Evolutionary conservation across 1,139 yeast genomes (phyloP).

Genomic region (Blastobotrys illinoisensis): DNA sequence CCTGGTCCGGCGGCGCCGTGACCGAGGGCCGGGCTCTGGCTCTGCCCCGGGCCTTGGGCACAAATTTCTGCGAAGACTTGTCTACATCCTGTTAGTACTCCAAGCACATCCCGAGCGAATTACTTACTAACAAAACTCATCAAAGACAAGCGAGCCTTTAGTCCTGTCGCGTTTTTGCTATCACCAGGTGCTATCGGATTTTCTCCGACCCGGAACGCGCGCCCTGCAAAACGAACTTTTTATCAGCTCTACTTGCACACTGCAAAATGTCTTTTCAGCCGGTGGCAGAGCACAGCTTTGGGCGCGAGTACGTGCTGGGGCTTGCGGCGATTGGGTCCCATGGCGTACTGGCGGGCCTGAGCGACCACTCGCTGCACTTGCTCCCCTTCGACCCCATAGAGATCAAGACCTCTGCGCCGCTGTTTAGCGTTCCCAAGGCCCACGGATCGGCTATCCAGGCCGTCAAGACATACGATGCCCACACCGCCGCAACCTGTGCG

Average conservation of each 20-base stretch:
- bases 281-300: conserved; percentile 20
- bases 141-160: neutral
- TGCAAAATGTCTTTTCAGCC: conserved; percentile 10
- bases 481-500: conserved; percentile 39
- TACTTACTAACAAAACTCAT: neutral
- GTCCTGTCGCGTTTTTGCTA: neutral
- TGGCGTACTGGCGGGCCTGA: conserved; percentile 43
- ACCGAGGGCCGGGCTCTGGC: neutral
- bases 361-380: conserved; percentile 44
- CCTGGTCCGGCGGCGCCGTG: neutral
- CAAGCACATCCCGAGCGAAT: neutral
- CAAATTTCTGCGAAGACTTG: conserved; percentile 28
- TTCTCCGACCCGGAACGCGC: conserved; percentile 18
- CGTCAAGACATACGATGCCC: conserved; percentile 24
- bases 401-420: conserved; percentile 13
- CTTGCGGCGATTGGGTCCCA: conserved; percentile 36
- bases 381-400: conserved; percentile 22
- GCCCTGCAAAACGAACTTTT: conserved; percentile 33
- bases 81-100: conserved; percentile 12
- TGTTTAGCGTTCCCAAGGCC: conserved; percentile 21
- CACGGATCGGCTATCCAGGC: conserved; percentile 29
- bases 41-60: conserved; percentile 27
- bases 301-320: conserved; percentile 48
- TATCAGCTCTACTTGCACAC: neutral
- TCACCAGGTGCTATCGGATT: neutral